A percentile compares a stretch with the other conserved stretches of the same genome.
These are phyloP conservation scores for Aspergillus pseudotamarii DNA, from an alignment of 2,329 filamentous ascomycete genomes.

Conservation along the genomic window DNA sequence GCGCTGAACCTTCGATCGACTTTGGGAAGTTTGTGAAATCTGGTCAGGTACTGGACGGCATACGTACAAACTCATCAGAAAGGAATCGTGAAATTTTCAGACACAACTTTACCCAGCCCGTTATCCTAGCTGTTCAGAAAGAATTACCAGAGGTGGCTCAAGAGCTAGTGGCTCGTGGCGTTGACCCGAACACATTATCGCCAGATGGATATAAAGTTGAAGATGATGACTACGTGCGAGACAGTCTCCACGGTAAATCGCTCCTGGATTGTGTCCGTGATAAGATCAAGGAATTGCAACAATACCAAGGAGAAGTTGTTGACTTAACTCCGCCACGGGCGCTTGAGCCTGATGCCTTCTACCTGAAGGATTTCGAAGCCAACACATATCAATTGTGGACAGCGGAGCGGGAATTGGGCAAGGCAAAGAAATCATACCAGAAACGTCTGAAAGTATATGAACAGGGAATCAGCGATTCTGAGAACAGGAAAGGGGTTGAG, in stretches of 20 bases:
- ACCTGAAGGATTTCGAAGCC: slow-evolving; percentile 53
- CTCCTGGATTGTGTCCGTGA: slow-evolving; percentile 64
- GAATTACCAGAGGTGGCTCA: slow-evolving; percentile 58
- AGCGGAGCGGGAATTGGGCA: slow-evolving; percentile 43
- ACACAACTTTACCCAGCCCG: slow-evolving; percentile 61
- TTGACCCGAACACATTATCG: slow-evolving; percentile 65
- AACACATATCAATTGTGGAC: slow-evolving; percentile 66
- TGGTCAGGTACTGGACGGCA: slow-evolving; percentile 6
- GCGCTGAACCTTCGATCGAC: slow-evolving; percentile 62
- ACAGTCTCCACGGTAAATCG: slow-evolving; percentile 29
- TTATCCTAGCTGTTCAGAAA: slow-evolving; percentile 61
- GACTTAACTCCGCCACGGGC: slow-evolving; percentile 11
- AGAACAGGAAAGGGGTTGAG: slow-evolving; percentile 29
- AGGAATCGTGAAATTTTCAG: slow-evolving; percentile 55
- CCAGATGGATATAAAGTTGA: slow-evolving; percentile 31
- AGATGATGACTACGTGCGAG: background rate
- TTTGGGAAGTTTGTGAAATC: slow-evolving; percentile 53
- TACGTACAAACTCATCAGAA: slow-evolving; percentile 47
- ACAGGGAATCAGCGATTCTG: background rate
- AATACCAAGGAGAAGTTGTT: slow-evolving; percentile 45
- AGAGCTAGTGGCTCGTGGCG: slow-evolving; percentile 65
- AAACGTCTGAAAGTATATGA: slow-evolving; percentile 36
- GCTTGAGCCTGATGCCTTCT: slow-evolving; percentile 51
- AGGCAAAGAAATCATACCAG: slow-evolving; percentile 42
- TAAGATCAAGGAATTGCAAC: slow-evolving; percentile 54